Evolutionary conservation across 495 filamentous ascomycete species (phyloP).

Genomic region (Trichocladium uniseriatum): DNA sequence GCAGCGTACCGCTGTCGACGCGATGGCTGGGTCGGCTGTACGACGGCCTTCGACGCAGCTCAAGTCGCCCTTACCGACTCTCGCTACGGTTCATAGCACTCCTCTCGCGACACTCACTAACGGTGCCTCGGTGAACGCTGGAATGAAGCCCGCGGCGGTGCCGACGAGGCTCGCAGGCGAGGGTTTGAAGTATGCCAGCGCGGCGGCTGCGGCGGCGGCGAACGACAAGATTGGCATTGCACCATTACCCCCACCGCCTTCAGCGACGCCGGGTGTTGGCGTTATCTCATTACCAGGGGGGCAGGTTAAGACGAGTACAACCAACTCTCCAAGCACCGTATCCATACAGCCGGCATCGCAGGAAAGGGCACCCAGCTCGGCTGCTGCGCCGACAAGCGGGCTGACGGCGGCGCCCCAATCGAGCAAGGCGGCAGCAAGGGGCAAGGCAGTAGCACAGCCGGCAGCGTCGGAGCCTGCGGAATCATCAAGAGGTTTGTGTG

Average conservation of each 20-base stretch:
- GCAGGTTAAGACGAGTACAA: conserved; percentile 32
- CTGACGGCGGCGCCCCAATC: conserved; percentile 12
- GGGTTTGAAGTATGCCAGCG: conserved; percentile 91
- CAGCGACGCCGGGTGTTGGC: conserved; percentile 28
- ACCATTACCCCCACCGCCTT: conserved; percentile 81
- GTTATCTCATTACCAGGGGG: conserved; percentile 43
- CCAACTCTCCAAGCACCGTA: conserved; percentile 35
- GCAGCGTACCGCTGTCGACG: conserved; percentile 43
- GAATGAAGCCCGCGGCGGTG: conserved; percentile 86
- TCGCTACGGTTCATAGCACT: conserved; percentile 69
- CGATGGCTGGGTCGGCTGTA: conserved; percentile 39
- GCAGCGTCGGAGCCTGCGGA: conserved; percentile 11
- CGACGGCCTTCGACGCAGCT: conserved; percentile 82
- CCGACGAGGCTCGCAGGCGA: conserved; percentile 80
- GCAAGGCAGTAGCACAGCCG: conserved; percentile 32
- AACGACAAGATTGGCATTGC: conserved; percentile 94
- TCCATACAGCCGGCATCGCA: conserved; percentile 34
- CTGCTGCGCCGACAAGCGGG: conserved; percentile 16
- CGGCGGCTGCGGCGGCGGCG: conserved; percentile 87
- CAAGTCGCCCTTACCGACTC: conserved; percentile 83
- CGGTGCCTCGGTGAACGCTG: conserved; percentile 37
- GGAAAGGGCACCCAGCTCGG: conserved; percentile 25
- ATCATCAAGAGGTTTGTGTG: conserved; percentile 11
- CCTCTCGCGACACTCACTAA: conserved; percentile 55
- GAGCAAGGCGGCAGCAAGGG: conserved; percentile 24